Conservation (phyloP, 345 rosid species). For the Trapa bicornis region DNA sequence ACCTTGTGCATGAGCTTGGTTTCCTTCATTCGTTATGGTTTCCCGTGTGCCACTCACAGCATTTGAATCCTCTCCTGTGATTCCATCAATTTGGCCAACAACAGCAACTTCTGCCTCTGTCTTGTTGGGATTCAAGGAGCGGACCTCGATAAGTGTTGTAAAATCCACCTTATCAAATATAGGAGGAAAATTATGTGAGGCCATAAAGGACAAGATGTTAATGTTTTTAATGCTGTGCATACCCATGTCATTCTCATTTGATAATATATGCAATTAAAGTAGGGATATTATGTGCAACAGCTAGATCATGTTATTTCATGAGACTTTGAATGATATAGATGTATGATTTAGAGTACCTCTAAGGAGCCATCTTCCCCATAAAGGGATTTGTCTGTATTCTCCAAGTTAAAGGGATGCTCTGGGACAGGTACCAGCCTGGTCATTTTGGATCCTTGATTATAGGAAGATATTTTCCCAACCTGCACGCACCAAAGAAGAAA, state of each 20-base stretch:
- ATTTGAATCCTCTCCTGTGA: constrained; percentile 13
- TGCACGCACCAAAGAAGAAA: constrained; percentile 21
- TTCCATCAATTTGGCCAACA: constrained; percentile 16
- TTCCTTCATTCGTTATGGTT: constrained; percentile 15
- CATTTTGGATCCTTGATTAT: constrained; percentile 41
- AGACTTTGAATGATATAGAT: background rate
- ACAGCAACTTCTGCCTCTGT: constrained; percentile 14
- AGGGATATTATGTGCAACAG: background rate
- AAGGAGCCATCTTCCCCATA: constrained; percentile 70
- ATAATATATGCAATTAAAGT: background rate
- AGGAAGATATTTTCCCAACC: constrained; percentile 73
- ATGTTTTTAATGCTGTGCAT: background rate
- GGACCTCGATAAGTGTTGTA: constrained; percentile 61
- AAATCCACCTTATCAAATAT: constrained; percentile 44
- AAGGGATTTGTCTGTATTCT: constrained; percentile 35
- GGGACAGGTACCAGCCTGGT: constrained; percentile 42
- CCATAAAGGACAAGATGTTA: background rate
- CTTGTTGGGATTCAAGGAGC: constrained; percentile 29
- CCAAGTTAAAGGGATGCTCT: constrained; percentile 41
- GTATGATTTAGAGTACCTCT: constrained; percentile 25
- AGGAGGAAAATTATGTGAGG: background rate
- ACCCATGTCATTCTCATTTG: background rate
- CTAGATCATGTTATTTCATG: background rate
- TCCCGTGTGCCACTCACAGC: constrained; percentile 8
- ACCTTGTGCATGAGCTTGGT: constrained; percentile 39